phyloP scores from a whole-genome alignment of 192 early-diverging fungal genomes.

The Allomyces javanicus region DNA sequence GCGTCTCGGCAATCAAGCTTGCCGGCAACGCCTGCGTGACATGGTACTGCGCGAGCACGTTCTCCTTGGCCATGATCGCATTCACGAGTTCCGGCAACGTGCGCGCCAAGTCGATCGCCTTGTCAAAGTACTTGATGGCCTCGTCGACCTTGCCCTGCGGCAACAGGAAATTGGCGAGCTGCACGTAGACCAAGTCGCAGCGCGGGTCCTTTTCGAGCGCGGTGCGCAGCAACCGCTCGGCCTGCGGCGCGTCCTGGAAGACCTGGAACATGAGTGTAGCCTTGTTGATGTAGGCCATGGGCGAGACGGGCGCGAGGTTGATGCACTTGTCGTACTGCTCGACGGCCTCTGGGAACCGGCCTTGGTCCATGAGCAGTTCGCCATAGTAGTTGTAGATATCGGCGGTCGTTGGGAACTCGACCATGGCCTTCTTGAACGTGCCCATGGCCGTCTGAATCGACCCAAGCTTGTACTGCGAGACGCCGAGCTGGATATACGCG shows the following conservation, averaged over 20 bases:
- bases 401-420: constrained; percentile 52
- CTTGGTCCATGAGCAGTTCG: constrained; percentile 78
- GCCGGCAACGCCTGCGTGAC: not conserved
- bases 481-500: constrained; percentile 83
- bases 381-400: constrained; percentile 97
- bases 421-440: constrained; percentile 60
- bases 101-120: constrained; percentile 58
- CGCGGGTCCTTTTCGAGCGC: constrained; percentile 82
- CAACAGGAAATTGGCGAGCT: constrained; percentile 40
- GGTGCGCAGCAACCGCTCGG: constrained; percentile 52
- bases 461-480: constrained; percentile 79
- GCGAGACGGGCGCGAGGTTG: constrained; percentile 52
- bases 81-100: constrained; percentile 80
- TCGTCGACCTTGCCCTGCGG: constrained; percentile 59
- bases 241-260: constrained; percentile 45
- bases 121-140: constrained; percentile 64
- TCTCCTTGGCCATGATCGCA: constrained; percentile 22
- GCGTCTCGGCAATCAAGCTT: not conserved
- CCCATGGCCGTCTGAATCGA: constrained; percentile 47
- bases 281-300: constrained; percentile 98
- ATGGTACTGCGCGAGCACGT: not conserved
- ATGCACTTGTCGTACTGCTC: constrained; percentile 77
- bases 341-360: constrained; percentile 58
- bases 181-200: constrained; percentile 84
- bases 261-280: constrained; percentile 61